Evolutionary conservation across 768 basidiomycete species (phyloP).

Genomic region (Termitomyces bulborhizus): DNA sequence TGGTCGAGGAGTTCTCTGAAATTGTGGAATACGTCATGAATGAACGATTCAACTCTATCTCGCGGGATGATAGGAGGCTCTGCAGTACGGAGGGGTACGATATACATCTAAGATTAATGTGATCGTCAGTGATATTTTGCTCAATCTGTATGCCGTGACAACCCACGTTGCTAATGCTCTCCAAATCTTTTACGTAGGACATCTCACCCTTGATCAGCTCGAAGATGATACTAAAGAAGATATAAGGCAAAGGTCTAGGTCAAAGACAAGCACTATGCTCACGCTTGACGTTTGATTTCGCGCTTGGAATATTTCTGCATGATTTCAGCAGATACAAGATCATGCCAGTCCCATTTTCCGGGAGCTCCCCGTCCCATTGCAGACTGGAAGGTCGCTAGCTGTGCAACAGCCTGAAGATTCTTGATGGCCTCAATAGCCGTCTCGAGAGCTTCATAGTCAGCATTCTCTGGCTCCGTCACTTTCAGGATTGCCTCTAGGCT

Average conservation of each 20-base stretch:
- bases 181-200: constrained; percentile 89
- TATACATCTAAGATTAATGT: constrained; percentile 57
- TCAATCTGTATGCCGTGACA: background rate
- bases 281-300: constrained; percentile 84
- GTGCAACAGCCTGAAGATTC: constrained; percentile 73
- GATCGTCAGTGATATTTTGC: background rate
- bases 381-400: constrained; percentile 84
- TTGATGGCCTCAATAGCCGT: constrained; percentile 84
- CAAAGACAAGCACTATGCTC: constrained; percentile 22
- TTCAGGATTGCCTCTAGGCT: constrained; percentile 81
- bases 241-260: background rate
- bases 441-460: constrained; percentile 76
- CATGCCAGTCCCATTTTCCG: constrained; percentile 87
- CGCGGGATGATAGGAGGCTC: constrained; percentile 75
- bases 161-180: constrained; percentile 73
- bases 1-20: constrained; percentile 69
- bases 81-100: constrained; percentile 63
- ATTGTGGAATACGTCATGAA: constrained; percentile 88
- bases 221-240: constrained; percentile 69
- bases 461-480: constrained; percentile 75
- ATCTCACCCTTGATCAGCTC: constrained; percentile 95
- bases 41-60: constrained; percentile 68
- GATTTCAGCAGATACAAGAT: constrained; percentile 68
- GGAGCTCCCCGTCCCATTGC: constrained; percentile 80
- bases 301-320: constrained; percentile 58